Conservation (phyloP, 1,284 basidiomycete species). For the Tremellales sp. region DNA sequence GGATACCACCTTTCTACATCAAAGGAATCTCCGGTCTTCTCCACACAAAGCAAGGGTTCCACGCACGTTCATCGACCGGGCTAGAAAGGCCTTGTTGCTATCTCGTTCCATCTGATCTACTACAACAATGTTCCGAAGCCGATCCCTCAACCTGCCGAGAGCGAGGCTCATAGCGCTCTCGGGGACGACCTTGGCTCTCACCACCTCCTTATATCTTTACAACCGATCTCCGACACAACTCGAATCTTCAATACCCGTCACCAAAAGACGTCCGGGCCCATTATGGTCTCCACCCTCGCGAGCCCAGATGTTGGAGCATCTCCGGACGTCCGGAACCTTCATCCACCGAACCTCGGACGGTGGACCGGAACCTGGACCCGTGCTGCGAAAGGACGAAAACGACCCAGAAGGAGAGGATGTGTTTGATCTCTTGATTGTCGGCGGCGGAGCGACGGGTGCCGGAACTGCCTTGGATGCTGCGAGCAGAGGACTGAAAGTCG, state of each 20-base stretch:
- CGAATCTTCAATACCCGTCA: slow-evolving; percentile 23
- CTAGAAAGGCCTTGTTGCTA: too few relatives aligned
- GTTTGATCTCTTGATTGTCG: slow-evolving; percentile 82
- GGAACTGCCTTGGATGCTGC: slow-evolving; percentile 93
- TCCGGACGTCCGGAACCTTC: slow-evolving; percentile 46
- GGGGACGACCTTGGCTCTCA: slow-evolving; percentile 25
- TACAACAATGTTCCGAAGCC: slow-evolving; percentile 33
- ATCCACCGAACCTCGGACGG: slow-evolving; percentile 35
- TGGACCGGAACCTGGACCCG: slow-evolving; percentile 33
- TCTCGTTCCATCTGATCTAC: too few relatives aligned
- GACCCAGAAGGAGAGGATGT: slow-evolving; percentile 55
- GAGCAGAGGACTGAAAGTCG: slow-evolving; percentile 85
- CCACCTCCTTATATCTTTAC: slow-evolving; percentile 20
- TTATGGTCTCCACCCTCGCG: slow-evolving; percentile 51
- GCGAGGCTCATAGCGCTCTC: slow-evolving; percentile 22
- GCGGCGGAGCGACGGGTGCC: slow-evolving; percentile 86
- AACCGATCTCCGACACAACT: slow-evolving; percentile 13
- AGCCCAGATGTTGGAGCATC: slow-evolving; percentile 50
- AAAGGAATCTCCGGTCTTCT: too few relatives aligned
- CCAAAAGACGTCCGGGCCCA: slow-evolving; percentile 46
- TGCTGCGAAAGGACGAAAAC: slow-evolving; percentile 27
- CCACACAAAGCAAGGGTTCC: too few relatives aligned
- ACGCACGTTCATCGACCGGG: too few relatives aligned
- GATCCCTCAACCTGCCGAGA: slow-evolving; percentile 16
- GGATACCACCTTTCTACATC: too few relatives aligned